phyloP scores from a whole-genome alignment of 495 filamentous ascomycete genomes.

The Penicillium verhagenii region DNA sequence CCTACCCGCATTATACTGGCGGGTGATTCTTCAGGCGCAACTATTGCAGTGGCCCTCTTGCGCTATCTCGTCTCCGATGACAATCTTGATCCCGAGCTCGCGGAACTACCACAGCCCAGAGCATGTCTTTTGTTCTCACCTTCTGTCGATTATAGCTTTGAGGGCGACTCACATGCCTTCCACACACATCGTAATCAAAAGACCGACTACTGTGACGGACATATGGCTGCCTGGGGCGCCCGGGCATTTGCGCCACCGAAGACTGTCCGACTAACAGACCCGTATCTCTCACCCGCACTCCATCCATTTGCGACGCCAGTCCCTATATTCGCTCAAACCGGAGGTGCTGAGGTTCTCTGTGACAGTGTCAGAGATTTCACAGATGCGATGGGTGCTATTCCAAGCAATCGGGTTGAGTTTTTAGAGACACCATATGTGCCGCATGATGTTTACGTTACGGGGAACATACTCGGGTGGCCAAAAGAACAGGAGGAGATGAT shows the following conservation, averaged over 20 bases:
- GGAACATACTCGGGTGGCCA: constrained; percentile 26
- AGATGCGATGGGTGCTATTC: constrained; percentile 21
- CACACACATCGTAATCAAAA: constrained; percentile 22
- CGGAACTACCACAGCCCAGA: constrained; percentile 10
- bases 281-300: constrained; percentile 29
- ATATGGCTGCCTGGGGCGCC: constrained; percentile 32
- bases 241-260: constrained; percentile 19
- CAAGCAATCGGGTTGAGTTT: constrained; percentile 21
- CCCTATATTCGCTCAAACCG: constrained; percentile 33
- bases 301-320: constrained; percentile 30
- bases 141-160: constrained; percentile 23
- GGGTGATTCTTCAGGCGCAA: constrained; percentile 44
- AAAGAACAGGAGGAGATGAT: constrained; percentile 20
- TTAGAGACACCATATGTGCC: constrained; percentile 23
- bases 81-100: not conserved
- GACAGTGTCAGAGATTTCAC: constrained; percentile 26
- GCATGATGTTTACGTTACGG: constrained; percentile 36
- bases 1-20: constrained; percentile 33
- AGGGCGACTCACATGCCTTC: constrained; percentile 8
- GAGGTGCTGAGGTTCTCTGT: constrained; percentile 34
- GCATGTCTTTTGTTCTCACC: constrained; percentile 34
- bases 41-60: constrained; percentile 36
- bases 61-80: constrained; percentile 25
- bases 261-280: constrained; percentile 12
- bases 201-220: constrained; percentile 27